Evolutionary conservation across 1,284 basidiomycete genomes (phyloP), one percentile per base, ranked within the genome.

Genomic region (Microbotryum saponariae): DNA sequence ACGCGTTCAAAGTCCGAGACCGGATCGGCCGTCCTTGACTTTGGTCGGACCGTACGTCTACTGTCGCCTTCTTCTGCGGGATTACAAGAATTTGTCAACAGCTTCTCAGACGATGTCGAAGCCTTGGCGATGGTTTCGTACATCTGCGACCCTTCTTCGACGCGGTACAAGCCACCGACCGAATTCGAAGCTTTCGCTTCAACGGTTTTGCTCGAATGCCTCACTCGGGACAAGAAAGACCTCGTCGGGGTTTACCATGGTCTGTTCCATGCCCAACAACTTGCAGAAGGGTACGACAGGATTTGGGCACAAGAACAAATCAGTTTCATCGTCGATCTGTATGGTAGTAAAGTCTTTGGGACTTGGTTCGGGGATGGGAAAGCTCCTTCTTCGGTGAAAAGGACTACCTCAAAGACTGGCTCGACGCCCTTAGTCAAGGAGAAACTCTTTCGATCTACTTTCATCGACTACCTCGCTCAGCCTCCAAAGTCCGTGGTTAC

Each of bases 201-300:
- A 65, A 87, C 88, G 0, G 82, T 84, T 29, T 76, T 94, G 25
- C 80, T 94, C 58, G 92, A 97, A 74, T 88, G 88, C 73, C 85
- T 97, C 56, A 79, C 90, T 12, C 85, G 88, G 73, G 92, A 96
- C 77, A 94, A 96, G 73, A 83, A 85, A 4, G 82, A 84, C 63
- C 84, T 88, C 0, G 76, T 92, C 9, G 82, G 84, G 60, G 79
- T 85, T 0, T 88, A 93, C 74, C 77, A 91, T 2, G 82, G 82
- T 1, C 75, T 93, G 20, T 88, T 83, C 72, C 80, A 54, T 67
- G 77, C 42, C 81, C 81, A 6, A 79, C 21, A 48, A 27, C 29
- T 10, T 18, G 46, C 6, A 5, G 27, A 18, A 5, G 6, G 1
- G 6, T 3, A 37, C 48, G 50, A 49, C 18, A 52, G 50, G 27